These are phyloP conservation scores for Protostelium mycophagum DNA, from an alignment of 78 protist genomes.

Conservation along the genomic window DNA sequence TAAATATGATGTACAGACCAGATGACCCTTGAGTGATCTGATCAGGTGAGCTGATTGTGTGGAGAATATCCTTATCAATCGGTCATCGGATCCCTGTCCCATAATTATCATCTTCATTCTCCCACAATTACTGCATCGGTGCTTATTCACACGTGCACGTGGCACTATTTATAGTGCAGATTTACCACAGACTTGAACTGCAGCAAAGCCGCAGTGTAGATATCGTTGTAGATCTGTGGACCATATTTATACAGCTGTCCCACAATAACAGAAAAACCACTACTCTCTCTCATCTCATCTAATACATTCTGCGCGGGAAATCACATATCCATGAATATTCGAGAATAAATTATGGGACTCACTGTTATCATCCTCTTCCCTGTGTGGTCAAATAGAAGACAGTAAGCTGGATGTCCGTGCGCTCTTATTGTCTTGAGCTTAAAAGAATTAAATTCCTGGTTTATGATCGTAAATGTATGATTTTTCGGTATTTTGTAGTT, in stretches of 20 bases:
- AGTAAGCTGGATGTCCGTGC: neutral
- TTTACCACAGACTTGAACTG: no score
- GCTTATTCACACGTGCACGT: no score
- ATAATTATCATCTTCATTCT: no score
- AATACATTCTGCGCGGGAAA: neutral
- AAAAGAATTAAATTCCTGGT: neutral
- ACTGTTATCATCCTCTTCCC: neutral
- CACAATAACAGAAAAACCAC: no score
- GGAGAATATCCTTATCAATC: neutral
- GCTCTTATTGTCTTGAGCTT: neutral
- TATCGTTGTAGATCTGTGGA: no score
- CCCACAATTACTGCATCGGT: no score
- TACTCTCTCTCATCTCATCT: no score
- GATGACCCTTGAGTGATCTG: neutral
- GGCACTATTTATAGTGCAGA: no score
- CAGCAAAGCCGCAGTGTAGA: no score
- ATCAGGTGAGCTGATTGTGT: neutral
- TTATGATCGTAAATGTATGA: neutral
- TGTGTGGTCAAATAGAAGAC: neutral
- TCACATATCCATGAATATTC: neutral
- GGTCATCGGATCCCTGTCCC: neutral
- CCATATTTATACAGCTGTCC: no score
- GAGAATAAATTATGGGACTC: neutral
- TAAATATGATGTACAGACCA: neutral
- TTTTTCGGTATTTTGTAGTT: no score